A percentile compares a stretch with the other conserved stretches of the same genome.
Evolutionary conservation across 2,329 filamentous ascomycete genomes (phyloP).

Genomic region (Monosporascus sp.): DNA sequence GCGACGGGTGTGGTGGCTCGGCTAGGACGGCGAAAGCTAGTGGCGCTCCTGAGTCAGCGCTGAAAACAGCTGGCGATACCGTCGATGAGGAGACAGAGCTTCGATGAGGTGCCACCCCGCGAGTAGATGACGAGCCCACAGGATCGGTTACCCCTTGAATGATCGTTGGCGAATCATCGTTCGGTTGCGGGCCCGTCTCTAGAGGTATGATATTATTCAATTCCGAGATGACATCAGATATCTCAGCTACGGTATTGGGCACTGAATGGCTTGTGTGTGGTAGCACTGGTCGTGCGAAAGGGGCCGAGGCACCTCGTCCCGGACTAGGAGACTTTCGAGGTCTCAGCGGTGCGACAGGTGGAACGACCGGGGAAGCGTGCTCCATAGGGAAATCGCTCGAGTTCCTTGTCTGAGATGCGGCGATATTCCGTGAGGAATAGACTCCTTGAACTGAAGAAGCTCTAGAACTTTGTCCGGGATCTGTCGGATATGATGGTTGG

Average conservation of each 20-base stretch:
- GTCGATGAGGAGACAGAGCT: no score
- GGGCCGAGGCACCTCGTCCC: slow-evolving; percentile 2
- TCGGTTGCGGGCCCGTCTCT: not conserved
- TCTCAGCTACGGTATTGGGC: slow-evolving; percentile 3
- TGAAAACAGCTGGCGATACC: no score
- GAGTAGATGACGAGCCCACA: no score
- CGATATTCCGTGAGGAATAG: not conserved
- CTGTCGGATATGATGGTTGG: not conserved
- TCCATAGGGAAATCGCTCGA: not conserved
- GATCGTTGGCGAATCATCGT: not conserved
- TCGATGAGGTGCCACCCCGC: no score
- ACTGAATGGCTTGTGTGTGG: not conserved
- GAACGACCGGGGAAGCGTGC: not conserved
- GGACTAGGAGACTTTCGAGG: not conserved
- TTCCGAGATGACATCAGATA: slow-evolving; percentile 13
- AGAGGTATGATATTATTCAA: slow-evolving; percentile 1
- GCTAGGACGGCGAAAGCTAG: no score
- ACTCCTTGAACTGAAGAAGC: not conserved
- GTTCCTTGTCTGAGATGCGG: not conserved
- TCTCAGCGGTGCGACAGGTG: not conserved
- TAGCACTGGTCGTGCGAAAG: slow-evolving; percentile 2
- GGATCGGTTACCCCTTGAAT: no score
- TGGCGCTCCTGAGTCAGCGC: no score
- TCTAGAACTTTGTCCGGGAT: no score
- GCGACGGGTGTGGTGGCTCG: no score